Conservation (phyloP, 768 basidiomycete genomes). For the Rossbeevera mucosa region DNA sequence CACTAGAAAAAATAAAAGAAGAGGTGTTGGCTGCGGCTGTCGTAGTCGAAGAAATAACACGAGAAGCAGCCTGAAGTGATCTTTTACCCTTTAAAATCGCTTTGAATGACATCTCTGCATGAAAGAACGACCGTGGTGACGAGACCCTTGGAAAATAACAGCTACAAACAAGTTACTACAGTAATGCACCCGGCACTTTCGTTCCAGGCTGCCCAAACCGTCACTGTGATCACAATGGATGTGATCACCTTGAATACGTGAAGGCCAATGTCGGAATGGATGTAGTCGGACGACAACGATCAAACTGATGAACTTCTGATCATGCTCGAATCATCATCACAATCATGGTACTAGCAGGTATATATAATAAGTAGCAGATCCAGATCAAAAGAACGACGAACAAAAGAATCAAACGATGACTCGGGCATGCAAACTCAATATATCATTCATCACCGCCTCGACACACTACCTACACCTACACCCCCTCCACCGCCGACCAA, state of each 20-base stretch:
- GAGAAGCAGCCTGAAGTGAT: conserved; percentile 54
- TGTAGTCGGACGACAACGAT: no score
- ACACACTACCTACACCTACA: not conserved
- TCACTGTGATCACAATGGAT: not conserved
- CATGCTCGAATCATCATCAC: no score
- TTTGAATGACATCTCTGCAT: conserved; percentile 30
- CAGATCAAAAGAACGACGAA: not conserved
- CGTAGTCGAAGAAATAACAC: conserved; percentile 27
- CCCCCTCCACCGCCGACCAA: conserved; percentile 46
- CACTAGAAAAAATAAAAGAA: conserved; percentile 29
- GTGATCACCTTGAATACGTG: no score
- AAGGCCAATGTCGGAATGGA: no score
- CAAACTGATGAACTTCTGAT: no score
- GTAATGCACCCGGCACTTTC: no score
- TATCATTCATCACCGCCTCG: not conserved
- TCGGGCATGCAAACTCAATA: not conserved
- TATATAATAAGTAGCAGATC: no score
- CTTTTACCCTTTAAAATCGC: conserved; percentile 41
- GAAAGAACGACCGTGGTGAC: conserved; percentile 14
- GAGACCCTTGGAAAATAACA: conserved; percentile 24
- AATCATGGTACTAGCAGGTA: no score
- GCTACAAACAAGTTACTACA: conserved; percentile 21
- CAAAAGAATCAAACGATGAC: not conserved
- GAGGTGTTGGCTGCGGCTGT: conserved; percentile 29
- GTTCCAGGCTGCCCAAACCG: no score